Evolutionary conservation across 2,329 filamentous ascomycete genomes (phyloP).

Genomic region (Fusarium keratoplasticum): DNA sequence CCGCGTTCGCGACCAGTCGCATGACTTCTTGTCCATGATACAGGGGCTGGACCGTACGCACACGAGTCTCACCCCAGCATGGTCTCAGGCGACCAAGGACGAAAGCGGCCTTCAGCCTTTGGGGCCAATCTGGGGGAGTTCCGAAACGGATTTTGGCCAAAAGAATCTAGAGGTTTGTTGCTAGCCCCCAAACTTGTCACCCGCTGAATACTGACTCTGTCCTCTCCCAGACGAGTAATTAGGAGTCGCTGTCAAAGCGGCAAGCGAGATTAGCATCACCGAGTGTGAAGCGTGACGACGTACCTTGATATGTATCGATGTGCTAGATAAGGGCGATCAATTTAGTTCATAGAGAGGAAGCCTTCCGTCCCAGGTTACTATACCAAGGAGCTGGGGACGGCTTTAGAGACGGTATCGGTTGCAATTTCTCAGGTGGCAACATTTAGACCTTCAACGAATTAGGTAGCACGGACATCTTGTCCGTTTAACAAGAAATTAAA

Average conservation of each 20-base stretch:
- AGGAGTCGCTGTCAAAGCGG: not conserved
- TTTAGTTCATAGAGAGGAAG: not conserved
- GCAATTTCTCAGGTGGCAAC: not conserved
- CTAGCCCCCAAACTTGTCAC: too few species aligned
- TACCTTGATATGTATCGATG: not conserved
- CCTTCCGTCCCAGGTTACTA: not conserved
- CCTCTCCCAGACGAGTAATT: not conserved
- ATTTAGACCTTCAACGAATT: not conserved
- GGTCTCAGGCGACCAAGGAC: too few species aligned
- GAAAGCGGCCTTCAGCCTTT: too few species aligned
- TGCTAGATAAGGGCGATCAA: not conserved
- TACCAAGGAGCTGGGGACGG: not conserved
- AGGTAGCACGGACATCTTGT: not conserved
- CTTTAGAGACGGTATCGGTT: not conserved
- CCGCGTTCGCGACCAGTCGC: not conserved
- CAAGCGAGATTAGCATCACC: not conserved
- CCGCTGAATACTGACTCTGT: not conserved
- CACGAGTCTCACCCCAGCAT: too few species aligned
- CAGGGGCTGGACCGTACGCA: not conserved
- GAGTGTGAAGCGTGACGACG: not conserved
- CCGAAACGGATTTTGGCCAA: not conserved
- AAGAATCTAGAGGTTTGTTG: not conserved
- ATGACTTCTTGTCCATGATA: not conserved
- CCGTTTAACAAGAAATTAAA: not conserved
- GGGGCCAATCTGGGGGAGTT: not conserved